Conservation (phyloP, 768 basidiomycete species). For the Tylopilus rubrobrunneus region DNA sequence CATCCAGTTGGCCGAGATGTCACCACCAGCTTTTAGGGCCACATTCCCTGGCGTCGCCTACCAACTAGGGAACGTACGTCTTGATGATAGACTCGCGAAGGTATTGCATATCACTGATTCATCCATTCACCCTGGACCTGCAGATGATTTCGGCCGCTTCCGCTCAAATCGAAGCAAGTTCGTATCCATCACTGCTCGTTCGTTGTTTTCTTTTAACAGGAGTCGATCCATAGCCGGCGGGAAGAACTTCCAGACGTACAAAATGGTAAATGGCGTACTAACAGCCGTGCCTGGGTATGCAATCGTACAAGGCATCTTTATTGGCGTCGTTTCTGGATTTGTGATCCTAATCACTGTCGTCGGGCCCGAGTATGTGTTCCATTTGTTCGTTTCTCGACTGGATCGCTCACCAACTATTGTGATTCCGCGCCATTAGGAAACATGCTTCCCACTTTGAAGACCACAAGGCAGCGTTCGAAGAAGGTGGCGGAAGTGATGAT, state of each 20-base stretch:
- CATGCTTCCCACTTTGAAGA: constrained; percentile 84
- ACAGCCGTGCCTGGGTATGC: constrained; percentile 62
- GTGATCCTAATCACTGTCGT: constrained; percentile 72
- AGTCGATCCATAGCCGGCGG: constrained; percentile 49
- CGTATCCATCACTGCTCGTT: constrained; percentile 14
- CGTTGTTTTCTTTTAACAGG: not conserved
- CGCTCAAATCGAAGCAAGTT: constrained; percentile 76
- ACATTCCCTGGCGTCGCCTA: constrained; percentile 86
- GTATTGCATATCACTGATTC: not conserved
- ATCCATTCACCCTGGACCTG: not conserved
- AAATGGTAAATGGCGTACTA: constrained; percentile 38
- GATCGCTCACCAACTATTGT: not conserved
- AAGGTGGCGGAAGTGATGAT: constrained; percentile 58
- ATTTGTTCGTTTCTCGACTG: not conserved
- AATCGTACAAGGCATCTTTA: constrained; percentile 80
- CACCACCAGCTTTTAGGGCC: constrained; percentile 84
- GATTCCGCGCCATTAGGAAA: constrained; percentile 39
- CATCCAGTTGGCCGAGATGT: constrained; percentile 80
- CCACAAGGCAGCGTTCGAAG: constrained; percentile 73
- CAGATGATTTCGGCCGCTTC: constrained; percentile 69
- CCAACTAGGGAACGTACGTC: constrained; percentile 65
- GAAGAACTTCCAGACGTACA: constrained; percentile 48
- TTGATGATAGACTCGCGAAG: not conserved
- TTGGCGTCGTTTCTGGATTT: constrained; percentile 77
- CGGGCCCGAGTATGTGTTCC: constrained; percentile 66